Percentiles rank a stretch among this genome's conserved stretches.
These are phyloP conservation scores for Trichoderma orchidacearum DNA, from an alignment of 495 filamentous ascomycete genomes.

Conservation along the genomic window DNA sequence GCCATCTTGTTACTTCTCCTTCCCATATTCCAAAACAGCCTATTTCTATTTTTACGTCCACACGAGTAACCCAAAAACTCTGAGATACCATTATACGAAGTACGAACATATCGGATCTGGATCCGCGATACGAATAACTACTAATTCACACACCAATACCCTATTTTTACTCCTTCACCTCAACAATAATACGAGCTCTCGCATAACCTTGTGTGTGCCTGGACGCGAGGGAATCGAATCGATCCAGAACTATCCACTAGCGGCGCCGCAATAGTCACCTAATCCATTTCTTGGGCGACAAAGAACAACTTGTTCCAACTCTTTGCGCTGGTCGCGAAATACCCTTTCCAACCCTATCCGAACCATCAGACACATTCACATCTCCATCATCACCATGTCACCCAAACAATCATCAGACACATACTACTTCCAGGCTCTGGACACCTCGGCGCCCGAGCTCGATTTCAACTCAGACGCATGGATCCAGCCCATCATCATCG, in stretches of 20 bases:
- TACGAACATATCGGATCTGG: not conserved
- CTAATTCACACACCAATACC: not conserved
- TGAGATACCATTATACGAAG: not conserved
- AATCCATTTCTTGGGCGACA: too few species aligned
- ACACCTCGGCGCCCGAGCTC: slow-evolving; percentile 18
- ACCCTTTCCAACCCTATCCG: too few species aligned
- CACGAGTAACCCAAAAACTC: not conserved
- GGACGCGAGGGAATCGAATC: too few species aligned
- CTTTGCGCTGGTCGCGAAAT: not conserved
- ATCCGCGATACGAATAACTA: not conserved
- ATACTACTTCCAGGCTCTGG: slow-evolving; percentile 23
- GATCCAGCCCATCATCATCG: slow-evolving; percentile 38
- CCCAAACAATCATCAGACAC: slow-evolving; percentile 8
- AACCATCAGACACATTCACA: too few species aligned
- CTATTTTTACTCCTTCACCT: not conserved
- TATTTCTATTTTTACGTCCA: too few species aligned
- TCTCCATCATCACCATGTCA: not conserved
- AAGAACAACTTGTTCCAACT: too few species aligned
- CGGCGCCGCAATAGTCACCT: too few species aligned
- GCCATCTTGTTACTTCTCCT: not conserved
- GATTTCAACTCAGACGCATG: slow-evolving; percentile 25
- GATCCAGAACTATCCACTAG: too few species aligned
- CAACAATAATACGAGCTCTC: not conserved
- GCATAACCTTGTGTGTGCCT: not conserved
- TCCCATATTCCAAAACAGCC: not conserved